Evolutionary conservation across 2,329 filamentous ascomycete genomes (phyloP), one percentile per base, ranked within the genome.

Genomic region (Capronia epimyces): DNA sequence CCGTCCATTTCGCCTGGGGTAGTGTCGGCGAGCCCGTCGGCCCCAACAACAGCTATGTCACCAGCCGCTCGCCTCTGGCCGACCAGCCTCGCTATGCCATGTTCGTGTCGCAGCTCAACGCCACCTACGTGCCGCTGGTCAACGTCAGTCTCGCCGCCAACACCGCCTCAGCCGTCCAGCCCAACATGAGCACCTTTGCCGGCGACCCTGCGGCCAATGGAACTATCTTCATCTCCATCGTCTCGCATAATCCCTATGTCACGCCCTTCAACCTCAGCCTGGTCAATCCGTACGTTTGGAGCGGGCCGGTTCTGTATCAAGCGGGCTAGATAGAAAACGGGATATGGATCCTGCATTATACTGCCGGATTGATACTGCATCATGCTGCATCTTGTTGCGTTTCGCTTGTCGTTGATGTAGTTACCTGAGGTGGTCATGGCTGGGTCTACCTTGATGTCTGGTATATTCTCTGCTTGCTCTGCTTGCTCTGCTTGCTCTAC

Each of bases 31-130:
- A 78, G 59, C 61, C 76, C 0, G 77, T 91, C 2, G 88, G 88
- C 0, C 88, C 88, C 0, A 91, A 94, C 68, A 89, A 88, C 71
- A 86, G 81, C 63, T 94, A 94, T 65, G 70, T 89, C 43, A 91
- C 88, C n/a, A 20, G 52, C 12, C 52, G 55, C 0, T 72, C 74
- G 0, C 74, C 76, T 0, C 59, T 63, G 15, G 85, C 83, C 0
- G 75, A 75, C 1, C 60, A 66, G 2, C 84, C 88, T 0, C 69
- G 71, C 50, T 94, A 78, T 58, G 87, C 87, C 0, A 79, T 81
- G 0, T 95, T 87, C 86, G 84, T 87, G 1, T 78, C 76, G 0
- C 88, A 93, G 72, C 72, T 93, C 15, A 89, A 87, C 56, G 74
- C 86, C 10, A 93, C 88, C 0, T 87, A 86, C 63, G 77, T 82